Base-by-base conservation (phyloP, 2,329 filamentous ascomycete genomes). In the Amesomyces nigricolor region DNA sequence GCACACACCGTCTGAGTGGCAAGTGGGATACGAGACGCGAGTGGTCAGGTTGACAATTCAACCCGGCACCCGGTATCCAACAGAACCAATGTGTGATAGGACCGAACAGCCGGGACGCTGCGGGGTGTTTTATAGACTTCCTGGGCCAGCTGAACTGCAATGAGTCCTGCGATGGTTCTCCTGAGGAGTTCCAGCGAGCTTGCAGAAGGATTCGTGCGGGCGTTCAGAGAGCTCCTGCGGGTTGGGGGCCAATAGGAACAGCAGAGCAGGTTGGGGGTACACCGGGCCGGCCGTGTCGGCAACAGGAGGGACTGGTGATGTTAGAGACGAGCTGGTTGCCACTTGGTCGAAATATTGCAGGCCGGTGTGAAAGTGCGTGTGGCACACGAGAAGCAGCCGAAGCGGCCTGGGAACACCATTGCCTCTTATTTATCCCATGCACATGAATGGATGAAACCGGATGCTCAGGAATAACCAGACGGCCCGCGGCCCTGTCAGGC, bases 201-300 rank as follows among this genome's bases (percentile, higher is more conserved):
- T 19, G 50, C 45, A 9, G 58, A 52, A 59, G 54, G 59, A 59
- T 58, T 59, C 46, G 48, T 37, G 44, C 30, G 30, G 45, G 16
- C 38, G 56, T 51, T 50, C 43, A 37, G 47, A 49, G 39, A 51
- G 14, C 47, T 35, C 4, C 32, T 35, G 32, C 35, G 45, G 47
- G 9, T 39, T n/a, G 14, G 47, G 55, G 53, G 40, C 60, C 58
- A 60, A 61, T 60, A 39, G 50, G 47, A 59, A 44, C 43, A 40
- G 47, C 52, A 56, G 54, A 32, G 52, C 29, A 56, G 38, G 47
- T 50, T 47, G 44, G 49, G 56, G 52, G 44, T 52, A 44, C 37
- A 51, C 38, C 52, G 44, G 50, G 48, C 37, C 50, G 52, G 53
- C 51, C 53, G 51, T 40, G 40, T 44, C 57, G 51, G 58, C 57